Evolutionary conservation across 148 eudicot species (phyloP), one percentile per base, ranked within the genome.

Genomic region (Suaeda aralocaspica): DNA sequence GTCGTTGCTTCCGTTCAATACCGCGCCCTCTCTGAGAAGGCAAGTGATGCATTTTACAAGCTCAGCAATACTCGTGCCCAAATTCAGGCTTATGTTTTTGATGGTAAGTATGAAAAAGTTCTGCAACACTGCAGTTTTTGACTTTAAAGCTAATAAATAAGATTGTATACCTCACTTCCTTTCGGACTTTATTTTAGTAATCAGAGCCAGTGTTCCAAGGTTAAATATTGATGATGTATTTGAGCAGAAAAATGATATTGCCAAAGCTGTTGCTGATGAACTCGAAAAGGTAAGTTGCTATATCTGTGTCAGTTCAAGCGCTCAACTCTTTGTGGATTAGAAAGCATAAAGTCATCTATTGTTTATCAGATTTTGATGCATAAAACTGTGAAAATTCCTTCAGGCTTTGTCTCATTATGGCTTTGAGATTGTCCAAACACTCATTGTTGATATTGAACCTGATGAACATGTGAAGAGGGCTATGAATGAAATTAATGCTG

Each of bases 71-170:
- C 88, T 2, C 73, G 75, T 26, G 18, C 74, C 49, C 85, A 84
- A 59, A 84, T 84, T 62, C 85, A 84, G 64, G 85, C 88, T 46
- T 84, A 82, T 70, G 85, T 84, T 67, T 84, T 82, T 25, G 85
- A 84, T 64, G 88, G 88, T 84, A 79, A 19, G 52, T 41, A 64
- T 46, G 21, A 55, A n/a, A n/a, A n/a, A n/a, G n/a, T n/a, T n/a
- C n/a, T n/a, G n/a, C 29, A 51, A 14, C 5, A 2, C 0, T 14
- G 9, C 41, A n/a, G n/a, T n/a, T n/a, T 63, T 19, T 12, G 0
- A 15, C 15, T 69, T 25, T 16, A 45, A 63, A 28, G 21, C 8
- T 42, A 42, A 9, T n/a, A 31, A 7, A 1, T n/a, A 49, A n/a
- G 22, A 9, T 50, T n/a, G 62, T 28, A 28, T 62, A 26, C 26